Conservation (phyloP, 257 asterid genomes). For the Solanum peruvianum region DNA sequence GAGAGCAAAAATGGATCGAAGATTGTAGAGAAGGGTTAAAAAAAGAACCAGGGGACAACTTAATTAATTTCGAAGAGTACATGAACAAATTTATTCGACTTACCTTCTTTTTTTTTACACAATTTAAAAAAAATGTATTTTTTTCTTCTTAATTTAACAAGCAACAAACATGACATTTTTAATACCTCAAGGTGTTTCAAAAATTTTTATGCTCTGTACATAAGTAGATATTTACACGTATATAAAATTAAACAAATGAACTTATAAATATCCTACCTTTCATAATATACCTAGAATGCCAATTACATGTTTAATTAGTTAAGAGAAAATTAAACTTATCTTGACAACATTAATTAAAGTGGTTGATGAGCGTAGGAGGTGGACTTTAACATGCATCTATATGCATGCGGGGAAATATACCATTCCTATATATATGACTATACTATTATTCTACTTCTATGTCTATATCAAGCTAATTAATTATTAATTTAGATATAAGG, state of each 20-base stretch:
- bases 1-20: neutral
- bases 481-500: neutral
- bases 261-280: no score
- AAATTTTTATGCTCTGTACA: neutral
- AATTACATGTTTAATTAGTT: neutral
- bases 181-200: neutral
- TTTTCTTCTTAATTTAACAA: neutral
- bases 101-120: neutral
- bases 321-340: neutral
- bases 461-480: neutral
- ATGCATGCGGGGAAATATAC: neutral
- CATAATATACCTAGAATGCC: neutral
- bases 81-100: neutral
- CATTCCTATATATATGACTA: neutral
- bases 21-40: no score
- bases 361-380: neutral
- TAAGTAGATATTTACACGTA: no score
- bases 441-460: neutral
- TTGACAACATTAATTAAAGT: neutral
- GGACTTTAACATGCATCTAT: neutral
- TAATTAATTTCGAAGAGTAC: neutral
- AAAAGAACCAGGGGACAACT: neutral
- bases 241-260: no score
- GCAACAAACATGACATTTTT: neutral
- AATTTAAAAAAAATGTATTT: no score